phyloP scores from a whole-genome alignment of 306 rosid genomes.

The Acacia melanoxylon region DNA sequence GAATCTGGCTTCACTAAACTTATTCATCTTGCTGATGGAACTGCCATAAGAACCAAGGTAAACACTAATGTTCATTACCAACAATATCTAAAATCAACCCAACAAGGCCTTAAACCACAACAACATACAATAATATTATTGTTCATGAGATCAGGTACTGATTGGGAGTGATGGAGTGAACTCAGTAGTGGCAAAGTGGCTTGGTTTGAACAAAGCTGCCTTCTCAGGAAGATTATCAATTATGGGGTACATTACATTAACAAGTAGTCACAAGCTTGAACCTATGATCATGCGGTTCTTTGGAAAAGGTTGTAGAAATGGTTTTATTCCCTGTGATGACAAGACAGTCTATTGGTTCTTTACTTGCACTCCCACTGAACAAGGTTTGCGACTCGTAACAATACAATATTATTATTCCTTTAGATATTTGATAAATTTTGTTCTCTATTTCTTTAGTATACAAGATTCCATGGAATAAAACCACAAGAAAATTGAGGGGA shows the following conservation, averaged over 20 bases:
- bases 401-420: not conserved
- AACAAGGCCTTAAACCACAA: not conserved
- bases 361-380: constrained; percentile 51
- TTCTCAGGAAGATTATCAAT: constrained; percentile 50
- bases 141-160: constrained; percentile 47
- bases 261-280: constrained; percentile 39
- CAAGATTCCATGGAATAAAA: not conserved
- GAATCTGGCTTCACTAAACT: constrained; percentile 59
- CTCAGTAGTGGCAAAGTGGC: constrained; percentile 69
- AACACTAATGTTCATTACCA: not conserved
- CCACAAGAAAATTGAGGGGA: not conserved
- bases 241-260: constrained; percentile 45
- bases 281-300: constrained; percentile 40
- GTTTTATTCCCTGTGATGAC: constrained; percentile 52
- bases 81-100: not conserved
- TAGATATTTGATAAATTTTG: not conserved
- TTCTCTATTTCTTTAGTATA: not conserved
- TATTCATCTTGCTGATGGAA: constrained; percentile 72
- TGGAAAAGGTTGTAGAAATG: constrained; percentile 63
- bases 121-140: not conserved
- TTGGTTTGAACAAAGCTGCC: constrained; percentile 59
- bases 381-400: constrained; percentile 43
- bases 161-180: constrained; percentile 89
- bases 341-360: constrained; percentile 56
- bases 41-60: constrained; percentile 63